Base-by-base conservation (phyloP, 2,329 filamentous ascomycete genomes). In the Xylariales sp. region DNA sequence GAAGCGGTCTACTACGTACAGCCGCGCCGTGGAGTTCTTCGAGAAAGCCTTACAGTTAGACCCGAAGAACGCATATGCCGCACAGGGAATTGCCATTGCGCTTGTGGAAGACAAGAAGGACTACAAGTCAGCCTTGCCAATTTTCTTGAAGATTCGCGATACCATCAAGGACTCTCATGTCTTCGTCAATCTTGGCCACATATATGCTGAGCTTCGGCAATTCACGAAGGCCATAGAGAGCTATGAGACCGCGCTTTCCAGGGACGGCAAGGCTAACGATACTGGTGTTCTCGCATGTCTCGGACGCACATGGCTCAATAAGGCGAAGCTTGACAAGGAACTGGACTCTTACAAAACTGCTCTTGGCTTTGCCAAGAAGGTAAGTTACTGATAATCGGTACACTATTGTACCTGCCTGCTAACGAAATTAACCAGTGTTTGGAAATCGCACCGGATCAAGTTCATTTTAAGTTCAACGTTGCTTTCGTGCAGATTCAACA, bases 401-500 rank as follows among this genome's bases (percentile, higher is more conserved):
- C 18, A 14, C 8, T 4, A 18, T 24, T 20, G 21, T 37, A 2
- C 32, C 9, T 36, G n/a, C n/a, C n/a, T 42, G 32, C 48, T 64
- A 49, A 63, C 53, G 44, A 25, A 33, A 42, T 22, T 22, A 18
- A 44, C 46, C 56, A 85, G 77, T 88, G 91, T 19, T 78, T 95
- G 14, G 78, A 81, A 42, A 77, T 86, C 41, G 82, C 86, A 1
- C 86, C 89, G 0, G 86, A 93, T 4, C 88, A 95, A 54, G 75
- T 90, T 21, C 88, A 95, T 63, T 88, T 93, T 63, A 88, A 93
- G 61, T 98, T 98, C 76, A 98, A 98, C 57, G 87, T 98, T 20
- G 93, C 93, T 1, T 98, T 96, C 58, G 88, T 97, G 20, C 93
- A 97, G 59, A 94, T 95, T 48, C 90, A 96, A 61, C 82, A 97